Evolutionary conservation across 176 grass and related monocot genomes (phyloP), one percentile per base, ranked within the genome.

Genomic region (Ampelocalamus luodianensis): DNA sequence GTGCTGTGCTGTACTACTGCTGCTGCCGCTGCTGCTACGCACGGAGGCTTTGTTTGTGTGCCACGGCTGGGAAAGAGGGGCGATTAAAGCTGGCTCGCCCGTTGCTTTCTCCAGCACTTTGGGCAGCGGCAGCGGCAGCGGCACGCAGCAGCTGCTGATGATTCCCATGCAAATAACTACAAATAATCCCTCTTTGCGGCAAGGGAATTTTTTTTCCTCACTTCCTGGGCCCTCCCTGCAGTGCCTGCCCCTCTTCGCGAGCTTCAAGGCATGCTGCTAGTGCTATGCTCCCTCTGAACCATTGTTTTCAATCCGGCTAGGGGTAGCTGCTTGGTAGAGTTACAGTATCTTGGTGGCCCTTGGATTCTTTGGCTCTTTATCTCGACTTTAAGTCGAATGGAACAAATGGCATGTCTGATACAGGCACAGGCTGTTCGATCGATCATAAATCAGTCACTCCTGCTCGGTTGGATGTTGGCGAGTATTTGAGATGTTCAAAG

Each of bases 81-180:
- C 37, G 86, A 85, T 85, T 83, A 91, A 91, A 82, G 86, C 82
- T 85, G 82, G 29, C 68, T 40, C 24, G 66, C 46, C 59, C 72
- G 13, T 78, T 66, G 82, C 77, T 85, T 91, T 89, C 68, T 18
- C 70, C 51, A 67, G 70, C 49, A 65, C 89, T 81, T 85, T 75
- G 85, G n/a, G n/a, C n/a, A n/a, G n/a, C n/a, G 63, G 11, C 12
- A 48, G 71, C 42, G 20, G 55, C 8, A 1, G 18, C 66, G 3
- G 66, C 22, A 29, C 29, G 29, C 29, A 29, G 67, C 64, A 17
- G 77, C 51, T 2, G 53, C 49, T 40, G 67, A 76, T 96, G 91
- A 90, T 91, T 91, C 88, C 87, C 91, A 86, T 80, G 84, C 93
- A 89, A 91, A 88, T 88, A n/a, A 60, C 90, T 84, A 20, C 89